Conservation (phyloP, 2,329 filamentous ascomycete genomes). For the Camptophora hylomeconis region DNA sequence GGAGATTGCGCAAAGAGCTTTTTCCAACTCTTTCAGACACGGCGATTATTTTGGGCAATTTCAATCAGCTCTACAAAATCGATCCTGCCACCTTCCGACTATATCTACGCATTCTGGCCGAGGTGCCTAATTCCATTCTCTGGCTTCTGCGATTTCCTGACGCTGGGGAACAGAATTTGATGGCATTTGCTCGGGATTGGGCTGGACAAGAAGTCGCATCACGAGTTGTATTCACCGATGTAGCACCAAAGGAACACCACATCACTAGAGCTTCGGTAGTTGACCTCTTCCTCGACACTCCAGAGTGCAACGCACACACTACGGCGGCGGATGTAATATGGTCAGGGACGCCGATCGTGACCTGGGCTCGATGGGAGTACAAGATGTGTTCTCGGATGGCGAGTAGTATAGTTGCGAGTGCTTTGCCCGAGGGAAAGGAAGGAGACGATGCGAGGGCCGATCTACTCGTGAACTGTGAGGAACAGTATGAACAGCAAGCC, state of each 20-base stretch:
- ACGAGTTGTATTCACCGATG: conserved; percentile 88
- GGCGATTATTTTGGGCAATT: conserved; percentile 85
- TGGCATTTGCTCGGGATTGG: conserved; percentile 69
- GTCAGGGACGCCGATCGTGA: conserved; percentile 88
- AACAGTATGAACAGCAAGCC: conserved; percentile 71
- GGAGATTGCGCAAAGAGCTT: conserved; percentile 84
- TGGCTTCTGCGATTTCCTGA: conserved; percentile 98
- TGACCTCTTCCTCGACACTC: conserved; percentile 91
- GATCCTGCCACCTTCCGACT: conserved; percentile 92
- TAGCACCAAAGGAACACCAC: conserved; percentile 87
- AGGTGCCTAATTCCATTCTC: conserved; percentile 73
- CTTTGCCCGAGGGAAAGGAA: conserved; percentile 59
- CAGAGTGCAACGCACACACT: conserved; percentile 96
- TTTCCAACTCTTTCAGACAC: conserved; percentile 76
- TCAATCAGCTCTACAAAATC: conserved; percentile 99
- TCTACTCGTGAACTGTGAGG: conserved; percentile 64
- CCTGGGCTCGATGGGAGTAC: conserved; percentile 79
- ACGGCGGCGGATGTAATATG: conserved; percentile 93
- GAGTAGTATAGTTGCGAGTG: conserved; percentile 82
- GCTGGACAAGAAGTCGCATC: conserved; percentile 72
- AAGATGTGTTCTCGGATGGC: conserved; percentile 99
- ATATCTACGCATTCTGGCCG: conserved; percentile 82
- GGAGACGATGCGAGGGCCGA: conserved; percentile 57
- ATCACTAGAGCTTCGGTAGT: conserved; percentile 84
- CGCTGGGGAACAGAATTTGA: conserved; percentile 73